Percentiles rank a stretch among this genome's conserved stretches.
These are phyloP conservation scores for Amylocarpus encephaloides DNA, from an alignment of 2,329 filamentous ascomycete species.

Conservation along the genomic window DNA sequence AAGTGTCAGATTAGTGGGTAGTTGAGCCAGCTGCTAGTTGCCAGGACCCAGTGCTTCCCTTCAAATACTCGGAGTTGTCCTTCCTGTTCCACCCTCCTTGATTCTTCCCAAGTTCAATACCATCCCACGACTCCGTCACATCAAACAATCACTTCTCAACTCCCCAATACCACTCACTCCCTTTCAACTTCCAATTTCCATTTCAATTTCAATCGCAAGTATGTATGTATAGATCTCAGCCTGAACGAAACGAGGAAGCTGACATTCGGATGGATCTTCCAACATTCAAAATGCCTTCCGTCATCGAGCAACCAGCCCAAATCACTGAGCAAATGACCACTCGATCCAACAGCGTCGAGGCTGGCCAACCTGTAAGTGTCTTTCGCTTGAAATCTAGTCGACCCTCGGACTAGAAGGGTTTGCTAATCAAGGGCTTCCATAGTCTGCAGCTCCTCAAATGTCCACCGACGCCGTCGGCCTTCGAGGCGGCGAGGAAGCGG, in stretches of 20 bases:
- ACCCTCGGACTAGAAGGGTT: too few species aligned
- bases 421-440: constrained; percentile 7
- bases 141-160: too few species aligned
- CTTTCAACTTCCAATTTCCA: background rate
- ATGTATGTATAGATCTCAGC: background rate
- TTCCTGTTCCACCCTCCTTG: too few species aligned
- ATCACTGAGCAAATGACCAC: constrained; percentile 26
- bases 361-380: constrained; percentile 24
- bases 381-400: background rate
- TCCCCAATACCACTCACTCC: too few species aligned
- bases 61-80: too few species aligned
- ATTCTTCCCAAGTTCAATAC: too few species aligned
- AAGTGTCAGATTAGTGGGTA: too few species aligned
- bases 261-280: background rate
- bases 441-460: constrained; percentile 10
- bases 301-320: constrained; percentile 26
- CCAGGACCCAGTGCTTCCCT: too few species aligned
- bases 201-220: background rate
- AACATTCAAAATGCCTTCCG: constrained; percentile 28
- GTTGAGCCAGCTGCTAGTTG: too few species aligned
- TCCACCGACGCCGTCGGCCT: constrained; percentile 10
- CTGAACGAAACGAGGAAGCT: background rate
- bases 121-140: too few species aligned
- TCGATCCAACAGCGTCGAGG: constrained; percentile 17
- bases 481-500: constrained; percentile 15